Evolutionary conservation across 805 yeast species (phyloP).

Genomic region (Candida sakaeoensis): DNA sequence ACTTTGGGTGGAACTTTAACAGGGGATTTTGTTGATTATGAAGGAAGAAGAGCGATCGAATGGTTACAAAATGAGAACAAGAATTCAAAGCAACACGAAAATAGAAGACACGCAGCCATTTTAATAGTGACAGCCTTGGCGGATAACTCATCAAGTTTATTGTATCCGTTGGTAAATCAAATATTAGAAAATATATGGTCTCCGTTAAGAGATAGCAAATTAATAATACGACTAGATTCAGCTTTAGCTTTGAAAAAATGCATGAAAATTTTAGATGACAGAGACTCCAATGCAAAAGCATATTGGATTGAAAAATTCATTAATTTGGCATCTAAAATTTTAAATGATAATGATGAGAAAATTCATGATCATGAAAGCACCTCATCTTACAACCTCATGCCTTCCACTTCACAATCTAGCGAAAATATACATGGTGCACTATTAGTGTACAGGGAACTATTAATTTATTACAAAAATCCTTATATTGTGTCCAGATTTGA

Average conservation of each 20-base stretch:
- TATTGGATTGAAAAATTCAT: conserved; percentile 73
- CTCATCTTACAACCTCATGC: conserved; percentile 15
- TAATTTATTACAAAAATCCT: conserved; percentile 63
- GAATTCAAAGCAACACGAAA: conserved; percentile 56
- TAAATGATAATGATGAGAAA: conserved; percentile 31
- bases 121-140: conserved; percentile 81
- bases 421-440: conserved; percentile 88
- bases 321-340: conserved; percentile 62
- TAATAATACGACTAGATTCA: conserved; percentile 74
- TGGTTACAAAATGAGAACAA: conserved; percentile 75
- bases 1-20: conserved; percentile 86
- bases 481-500: conserved; percentile 70
- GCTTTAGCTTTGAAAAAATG: conserved; percentile 78
- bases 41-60: conserved; percentile 84
- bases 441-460: conserved; percentile 74
- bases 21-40: conserved; percentile 89
- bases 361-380: conserved; percentile 13
- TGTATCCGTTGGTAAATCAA: conserved; percentile 73
- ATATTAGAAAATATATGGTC: conserved; percentile 83
- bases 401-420: conserved; percentile 24
- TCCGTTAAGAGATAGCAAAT: conserved; percentile 76
- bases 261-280: conserved; percentile 69
- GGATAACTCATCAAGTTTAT: conserved; percentile 77
- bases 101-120: conserved; percentile 86
- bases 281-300: conserved; percentile 68